Evolutionary conservation across 257 asterid species (phyloP).

Genomic region (Capsicum rhomboideum): DNA sequence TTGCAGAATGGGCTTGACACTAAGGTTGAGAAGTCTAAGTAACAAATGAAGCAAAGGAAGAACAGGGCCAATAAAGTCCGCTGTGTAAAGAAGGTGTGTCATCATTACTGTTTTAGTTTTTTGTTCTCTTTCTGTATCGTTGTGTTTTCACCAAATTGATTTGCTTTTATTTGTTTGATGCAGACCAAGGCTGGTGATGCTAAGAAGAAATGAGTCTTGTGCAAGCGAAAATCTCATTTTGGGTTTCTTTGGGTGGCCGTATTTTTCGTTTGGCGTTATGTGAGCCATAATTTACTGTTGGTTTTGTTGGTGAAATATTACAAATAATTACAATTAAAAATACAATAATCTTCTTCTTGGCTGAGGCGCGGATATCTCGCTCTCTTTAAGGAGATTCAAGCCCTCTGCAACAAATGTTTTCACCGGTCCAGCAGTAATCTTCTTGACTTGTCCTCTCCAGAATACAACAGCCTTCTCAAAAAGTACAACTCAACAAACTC

Average conservation of each 20-base stretch:
- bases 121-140: background rate
- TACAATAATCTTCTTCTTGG: too few relatives aligned
- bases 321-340: too few relatives aligned
- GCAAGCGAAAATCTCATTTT: background rate
- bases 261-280: background rate
- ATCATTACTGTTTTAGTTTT: background rate
- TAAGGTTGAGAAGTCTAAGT: constrained; percentile 10
- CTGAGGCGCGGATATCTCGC: too few relatives aligned
- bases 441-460: too few relatives aligned
- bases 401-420: too few relatives aligned
- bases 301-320: too few relatives aligned
- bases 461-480: too few relatives aligned
- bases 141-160: background rate
- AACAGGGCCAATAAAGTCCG: constrained; percentile 6
- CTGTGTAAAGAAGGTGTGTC: constrained; percentile 2
- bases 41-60: constrained; percentile 7
- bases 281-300: background rate
- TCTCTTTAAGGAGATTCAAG: too few relatives aligned
- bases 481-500: too few relatives aligned
- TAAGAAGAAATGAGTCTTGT: constrained; percentile 2
- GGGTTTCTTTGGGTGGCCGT: background rate
- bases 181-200: constrained; percentile 18
- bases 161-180: background rate
- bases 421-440: too few relatives aligned
- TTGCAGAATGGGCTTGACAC: constrained; percentile 7